phyloP scores from a whole-genome alignment of 2,329 filamentous ascomycete genomes.

The Aspergillus persii region DNA sequence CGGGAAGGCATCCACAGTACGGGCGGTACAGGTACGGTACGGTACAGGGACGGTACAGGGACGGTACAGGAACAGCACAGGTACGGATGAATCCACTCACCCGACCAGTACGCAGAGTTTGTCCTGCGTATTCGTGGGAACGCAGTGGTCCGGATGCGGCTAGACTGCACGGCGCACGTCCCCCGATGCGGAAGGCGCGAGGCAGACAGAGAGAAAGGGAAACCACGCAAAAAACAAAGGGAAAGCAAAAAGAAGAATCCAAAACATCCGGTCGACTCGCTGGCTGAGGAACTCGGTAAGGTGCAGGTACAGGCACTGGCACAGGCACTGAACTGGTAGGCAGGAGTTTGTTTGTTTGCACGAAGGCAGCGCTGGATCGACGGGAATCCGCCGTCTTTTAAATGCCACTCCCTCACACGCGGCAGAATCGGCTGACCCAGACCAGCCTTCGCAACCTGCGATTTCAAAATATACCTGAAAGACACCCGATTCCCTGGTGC shows the following conservation, averaged over 20 bases:
- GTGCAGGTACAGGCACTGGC: too few relatives aligned
- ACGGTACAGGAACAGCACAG: too few relatives aligned
- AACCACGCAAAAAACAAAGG: too few relatives aligned
- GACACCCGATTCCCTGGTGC: too few relatives aligned
- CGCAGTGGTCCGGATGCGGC: too few relatives aligned
- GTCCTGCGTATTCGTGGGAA: too few relatives aligned
- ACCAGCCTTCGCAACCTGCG: not conserved
- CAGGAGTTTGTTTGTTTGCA: not conserved
- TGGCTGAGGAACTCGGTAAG: not conserved
- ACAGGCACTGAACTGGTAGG: not conserved
- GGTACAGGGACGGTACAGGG: too few relatives aligned
- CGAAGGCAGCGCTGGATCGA: not conserved
- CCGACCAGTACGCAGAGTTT: too few relatives aligned
- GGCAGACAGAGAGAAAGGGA: not conserved
- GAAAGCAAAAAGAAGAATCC: not conserved
- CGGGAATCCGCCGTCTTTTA: not conserved
- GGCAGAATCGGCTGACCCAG: conserved; percentile 17
- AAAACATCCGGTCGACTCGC: too few relatives aligned
- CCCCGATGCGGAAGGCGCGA: not conserved
- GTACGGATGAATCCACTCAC: too few relatives aligned
- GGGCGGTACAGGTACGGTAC: too few relatives aligned
- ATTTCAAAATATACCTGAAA: not conserved
- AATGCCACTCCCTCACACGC: conserved; percentile 11
- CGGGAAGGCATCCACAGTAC: too few relatives aligned
- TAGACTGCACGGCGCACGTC: not conserved